Evolutionary conservation across 2,329 filamentous ascomycete genomes (phyloP).

Genomic region (Cercospora citrullina): DNA sequence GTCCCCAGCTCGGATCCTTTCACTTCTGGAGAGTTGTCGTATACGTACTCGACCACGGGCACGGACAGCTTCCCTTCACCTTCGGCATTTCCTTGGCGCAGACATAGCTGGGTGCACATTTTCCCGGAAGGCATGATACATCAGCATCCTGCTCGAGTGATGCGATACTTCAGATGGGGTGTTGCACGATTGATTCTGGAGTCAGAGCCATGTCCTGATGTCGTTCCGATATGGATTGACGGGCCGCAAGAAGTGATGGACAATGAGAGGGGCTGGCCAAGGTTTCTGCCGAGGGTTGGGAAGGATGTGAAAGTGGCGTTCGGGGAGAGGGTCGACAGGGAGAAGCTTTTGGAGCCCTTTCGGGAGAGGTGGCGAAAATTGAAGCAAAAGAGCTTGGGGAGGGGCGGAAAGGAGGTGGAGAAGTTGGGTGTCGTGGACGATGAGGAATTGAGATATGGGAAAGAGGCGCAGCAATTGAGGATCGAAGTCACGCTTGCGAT

Average conservation of each 20-base stretch:
- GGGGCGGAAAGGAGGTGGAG: conserved; percentile 9
- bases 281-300: conserved; percentile 74
- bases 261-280: conserved; percentile 75
- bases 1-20: conserved; percentile 54
- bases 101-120: conserved; percentile 85
- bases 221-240: conserved; percentile 93
- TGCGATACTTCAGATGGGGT: conserved; percentile 99
- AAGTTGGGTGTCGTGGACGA: conserved; percentile 62
- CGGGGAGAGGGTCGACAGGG: conserved; percentile 73
- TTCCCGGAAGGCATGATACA: conserved; percentile 96
- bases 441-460: conserved; percentile 65
- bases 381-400: conserved; percentile 53
- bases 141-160: conserved; percentile 72
- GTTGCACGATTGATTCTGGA: conserved; percentile 89
- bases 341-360: conserved; percentile 74
- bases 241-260: conserved; percentile 87
- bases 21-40: conserved; percentile 51
- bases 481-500: conserved; percentile 78
- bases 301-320: conserved; percentile 73
- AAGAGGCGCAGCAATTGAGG: conserved; percentile 74
- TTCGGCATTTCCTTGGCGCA: conserved; percentile 67
- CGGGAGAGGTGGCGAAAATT: conserved; percentile 72
- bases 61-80: conserved; percentile 68
- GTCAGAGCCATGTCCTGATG: conserved; percentile 78
- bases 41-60: conserved; percentile 66